Conservation (phyloP, 2,329 filamentous ascomycete genomes). For the Paraphoma sp. region DNA sequence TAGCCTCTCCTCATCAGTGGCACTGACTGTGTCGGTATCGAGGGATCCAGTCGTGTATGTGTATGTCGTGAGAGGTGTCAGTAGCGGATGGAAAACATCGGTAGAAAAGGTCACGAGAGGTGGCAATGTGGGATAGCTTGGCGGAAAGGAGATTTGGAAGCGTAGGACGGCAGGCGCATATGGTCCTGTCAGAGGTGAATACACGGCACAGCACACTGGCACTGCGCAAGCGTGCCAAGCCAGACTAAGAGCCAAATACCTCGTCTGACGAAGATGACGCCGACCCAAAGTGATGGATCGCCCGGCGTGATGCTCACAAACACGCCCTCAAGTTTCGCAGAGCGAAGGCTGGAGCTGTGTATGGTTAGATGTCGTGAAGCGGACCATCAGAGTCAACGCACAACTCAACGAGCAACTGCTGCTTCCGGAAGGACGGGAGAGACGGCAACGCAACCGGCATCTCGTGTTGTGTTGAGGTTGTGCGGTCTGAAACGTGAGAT, state of each 20-base stretch:
- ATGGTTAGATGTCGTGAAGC: not conserved
- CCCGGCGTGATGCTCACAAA: slow-evolving; percentile 85
- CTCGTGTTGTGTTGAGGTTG: slow-evolving; percentile 8
- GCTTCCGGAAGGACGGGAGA: slow-evolving; percentile 65
- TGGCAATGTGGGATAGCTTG: slow-evolving; percentile 77
- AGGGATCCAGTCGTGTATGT: slow-evolving; percentile 81
- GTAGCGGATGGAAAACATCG: slow-evolving; percentile 93
- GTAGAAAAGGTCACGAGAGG: slow-evolving; percentile 88
- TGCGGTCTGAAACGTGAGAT: slow-evolving; percentile 6
- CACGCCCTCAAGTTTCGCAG: slow-evolving; percentile 82
- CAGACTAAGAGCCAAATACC: slow-evolving; percentile 59
- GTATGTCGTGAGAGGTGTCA: slow-evolving; percentile 92
- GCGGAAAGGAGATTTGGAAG: slow-evolving; percentile 88
- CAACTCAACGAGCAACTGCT: slow-evolving; percentile 82
- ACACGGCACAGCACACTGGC: slow-evolving; percentile 9
- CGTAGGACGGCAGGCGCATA: slow-evolving; percentile 87
- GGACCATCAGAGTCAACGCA: not conserved
- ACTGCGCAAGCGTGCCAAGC: slow-evolving; percentile 7
- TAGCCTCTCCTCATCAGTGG: slow-evolving; percentile 80
- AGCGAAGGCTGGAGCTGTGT: slow-evolving; percentile 70
- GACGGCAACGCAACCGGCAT: slow-evolving; percentile 34
- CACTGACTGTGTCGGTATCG: slow-evolving; percentile 79
- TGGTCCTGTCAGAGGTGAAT: slow-evolving; percentile 68
- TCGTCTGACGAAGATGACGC: slow-evolving; percentile 89
- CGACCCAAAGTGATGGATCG: slow-evolving; percentile 83